Base-by-base conservation (phyloP, 2,329 filamentous ascomycete species). In the Neospermospora avenae region DNA sequence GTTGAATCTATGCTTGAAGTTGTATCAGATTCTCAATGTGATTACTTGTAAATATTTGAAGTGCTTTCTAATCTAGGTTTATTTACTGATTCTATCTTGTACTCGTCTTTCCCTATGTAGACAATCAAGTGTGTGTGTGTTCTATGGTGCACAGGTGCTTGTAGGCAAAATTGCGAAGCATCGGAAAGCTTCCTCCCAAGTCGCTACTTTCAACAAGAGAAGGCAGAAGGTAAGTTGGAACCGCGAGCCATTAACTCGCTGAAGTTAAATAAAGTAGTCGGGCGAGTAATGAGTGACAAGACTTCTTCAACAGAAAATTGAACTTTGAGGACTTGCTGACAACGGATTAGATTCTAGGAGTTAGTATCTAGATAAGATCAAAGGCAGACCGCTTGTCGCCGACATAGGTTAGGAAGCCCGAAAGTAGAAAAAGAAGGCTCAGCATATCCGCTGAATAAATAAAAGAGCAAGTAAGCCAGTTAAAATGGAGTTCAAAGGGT, bases 41-140 rank as follows among this genome's bases (percentile, higher is more conserved):
- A 45, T 46, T 56, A 56, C 37, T 22, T 56, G 37, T 56, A 45
- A 16, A 24, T 56, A 56, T 56, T 56, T 56, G 53, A 56, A 56
- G 45, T 45, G 20, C 53, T 56, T 55, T 56, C 52, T 56, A 56
- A 56, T 56, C 39, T 56, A 45, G 53, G 18, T 56, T 42, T 56
- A 37, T 56, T 45, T 45, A 56, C 53, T 46, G 41, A 56, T 56
- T 56, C 39, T 34, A 45, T 28, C 53, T 56, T 45, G 37, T 46
- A 56, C 28, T 24, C 22, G 37, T 56, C 53, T 56, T 46, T 56
- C 53, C 39, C 2, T 35, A 45, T 56, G 44, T 55, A 16, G 22
- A 20, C 24, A 55, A 44, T 42, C 45, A 44, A 44, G 35, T n/a
- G 39, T 55, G 53, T 55, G 53, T 45, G 24, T 55, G 31, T 55